Conservation (phyloP, 139 green algal species). For the Zygnema cylindricum region DNA sequence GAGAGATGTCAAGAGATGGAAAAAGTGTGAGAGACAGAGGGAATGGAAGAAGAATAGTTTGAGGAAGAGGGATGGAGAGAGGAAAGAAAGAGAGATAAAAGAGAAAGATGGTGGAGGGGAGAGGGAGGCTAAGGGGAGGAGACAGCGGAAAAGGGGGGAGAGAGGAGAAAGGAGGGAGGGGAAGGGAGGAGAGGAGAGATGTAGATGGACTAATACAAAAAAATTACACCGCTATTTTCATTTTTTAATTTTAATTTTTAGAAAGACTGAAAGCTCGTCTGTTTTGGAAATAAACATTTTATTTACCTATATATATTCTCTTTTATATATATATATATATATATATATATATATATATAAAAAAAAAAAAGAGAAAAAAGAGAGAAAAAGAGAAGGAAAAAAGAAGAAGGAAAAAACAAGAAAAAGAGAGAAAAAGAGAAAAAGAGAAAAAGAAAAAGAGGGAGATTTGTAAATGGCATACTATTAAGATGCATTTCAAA, state of each 20-base stretch:
- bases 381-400: neutral
- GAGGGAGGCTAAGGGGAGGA: neutral
- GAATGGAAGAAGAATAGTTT: constrained; percentile 54
- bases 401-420: neutral
- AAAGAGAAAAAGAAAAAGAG: neutral
- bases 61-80: constrained; percentile 56
- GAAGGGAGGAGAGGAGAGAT: neutral
- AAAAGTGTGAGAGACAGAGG: constrained; percentile 70
- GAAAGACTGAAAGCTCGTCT: constrained; percentile 52
- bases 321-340: neutral
- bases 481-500: neutral
- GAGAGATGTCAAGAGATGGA: constrained; percentile 92
- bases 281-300: neutral
- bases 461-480: neutral
- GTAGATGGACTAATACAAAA: constrained; percentile 27
- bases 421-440: neutral
- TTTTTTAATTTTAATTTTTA: constrained; percentile 39
- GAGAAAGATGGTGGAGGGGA: neutral
- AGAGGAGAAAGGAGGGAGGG: neutral
- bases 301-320: neutral
- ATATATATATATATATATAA: neutral
- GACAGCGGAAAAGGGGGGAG: neutral
- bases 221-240: constrained; percentile 59
- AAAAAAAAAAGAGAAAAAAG: neutral
- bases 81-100: too few species aligned